Evolutionary conservation across 208 protist species (phyloP).

Genomic region (Vickermania spadyakhi): DNA sequence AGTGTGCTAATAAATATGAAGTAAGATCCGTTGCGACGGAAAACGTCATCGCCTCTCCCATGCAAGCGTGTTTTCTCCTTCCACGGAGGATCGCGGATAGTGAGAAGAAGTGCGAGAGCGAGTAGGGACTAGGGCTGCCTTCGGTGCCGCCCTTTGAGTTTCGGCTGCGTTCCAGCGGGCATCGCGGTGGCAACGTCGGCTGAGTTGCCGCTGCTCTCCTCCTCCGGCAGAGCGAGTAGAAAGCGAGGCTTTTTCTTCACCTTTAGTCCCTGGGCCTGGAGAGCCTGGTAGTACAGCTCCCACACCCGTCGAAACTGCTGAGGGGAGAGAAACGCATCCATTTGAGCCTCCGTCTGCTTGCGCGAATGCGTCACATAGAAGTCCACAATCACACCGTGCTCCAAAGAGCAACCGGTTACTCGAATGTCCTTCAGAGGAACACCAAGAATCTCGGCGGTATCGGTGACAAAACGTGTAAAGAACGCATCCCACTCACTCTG

Average conservation of each 20-base stretch:
- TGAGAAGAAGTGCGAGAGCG: too few relatives aligned
- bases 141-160: too few relatives aligned
- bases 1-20: too few relatives aligned
- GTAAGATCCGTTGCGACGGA: too few relatives aligned
- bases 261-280: conserved; percentile 1
- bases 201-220: not conserved
- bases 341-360: conserved; percentile 14
- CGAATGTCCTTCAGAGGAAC: conserved; percentile 19
- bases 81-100: too few relatives aligned
- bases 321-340: conserved; percentile 27
- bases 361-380: conserved; percentile 38
- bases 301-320: conserved; percentile 39
- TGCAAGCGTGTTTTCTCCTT: too few relatives aligned
- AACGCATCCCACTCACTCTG: conserved; percentile 25
- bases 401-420: conserved; percentile 30
- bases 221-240: not conserved
- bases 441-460: conserved; percentile 30
- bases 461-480: conserved; percentile 28
- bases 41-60: too few relatives aligned
- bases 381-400: conserved; percentile 39
- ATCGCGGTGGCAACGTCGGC: not conserved
- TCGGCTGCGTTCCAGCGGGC: too few relatives aligned
- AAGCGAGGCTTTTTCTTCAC: not conserved
- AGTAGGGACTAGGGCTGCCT: too few relatives aligned
- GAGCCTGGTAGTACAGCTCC: conserved; percentile 26